Evolutionary conservation across 257 asterid species (phyloP).

Genomic region (Cruciata laevipes): DNA sequence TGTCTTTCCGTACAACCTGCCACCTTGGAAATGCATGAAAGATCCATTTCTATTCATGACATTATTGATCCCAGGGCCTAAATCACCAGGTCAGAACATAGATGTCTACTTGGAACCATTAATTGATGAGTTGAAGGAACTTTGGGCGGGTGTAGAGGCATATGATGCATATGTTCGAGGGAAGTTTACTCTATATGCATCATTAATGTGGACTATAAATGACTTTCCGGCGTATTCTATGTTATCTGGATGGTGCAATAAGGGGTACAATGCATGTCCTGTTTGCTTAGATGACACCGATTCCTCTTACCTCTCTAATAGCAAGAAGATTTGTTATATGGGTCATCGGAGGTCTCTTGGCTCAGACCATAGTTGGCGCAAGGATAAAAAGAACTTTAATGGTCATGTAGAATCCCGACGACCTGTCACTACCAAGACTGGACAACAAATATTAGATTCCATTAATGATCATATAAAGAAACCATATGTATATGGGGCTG

Average conservation of each 20-base stretch:
- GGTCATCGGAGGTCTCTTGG: not conserved
- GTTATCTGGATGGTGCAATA: not conserved
- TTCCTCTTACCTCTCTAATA: not conserved
- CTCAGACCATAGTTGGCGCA: not conserved
- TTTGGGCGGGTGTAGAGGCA: not conserved
- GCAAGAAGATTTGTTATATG: not conserved
- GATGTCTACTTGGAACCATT: not conserved
- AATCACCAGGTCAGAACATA: not conserved
- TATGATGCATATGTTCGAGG: not conserved
- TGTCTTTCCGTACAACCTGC: too few species aligned
- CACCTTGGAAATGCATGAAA: slow-evolving; percentile 1
- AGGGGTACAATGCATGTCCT: not conserved
- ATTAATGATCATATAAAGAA: not conserved
- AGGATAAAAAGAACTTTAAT: not conserved
- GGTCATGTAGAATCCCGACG: not conserved
- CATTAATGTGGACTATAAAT: not conserved
- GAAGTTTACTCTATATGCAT: not conserved
- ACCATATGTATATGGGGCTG: not conserved
- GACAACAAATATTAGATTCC: not conserved
- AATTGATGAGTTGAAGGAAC: not conserved
- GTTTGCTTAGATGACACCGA: not conserved
- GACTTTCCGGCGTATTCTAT: not conserved
- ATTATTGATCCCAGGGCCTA: not conserved
- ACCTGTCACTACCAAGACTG: not conserved
- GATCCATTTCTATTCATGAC: not conserved